Percentiles rank a stretch among this genome's conserved stretches.
These are phyloP conservation scores for Hemileia vastatrix DNA, from an alignment of 1,284 basidiomycete species.

Conservation along the genomic window DNA sequence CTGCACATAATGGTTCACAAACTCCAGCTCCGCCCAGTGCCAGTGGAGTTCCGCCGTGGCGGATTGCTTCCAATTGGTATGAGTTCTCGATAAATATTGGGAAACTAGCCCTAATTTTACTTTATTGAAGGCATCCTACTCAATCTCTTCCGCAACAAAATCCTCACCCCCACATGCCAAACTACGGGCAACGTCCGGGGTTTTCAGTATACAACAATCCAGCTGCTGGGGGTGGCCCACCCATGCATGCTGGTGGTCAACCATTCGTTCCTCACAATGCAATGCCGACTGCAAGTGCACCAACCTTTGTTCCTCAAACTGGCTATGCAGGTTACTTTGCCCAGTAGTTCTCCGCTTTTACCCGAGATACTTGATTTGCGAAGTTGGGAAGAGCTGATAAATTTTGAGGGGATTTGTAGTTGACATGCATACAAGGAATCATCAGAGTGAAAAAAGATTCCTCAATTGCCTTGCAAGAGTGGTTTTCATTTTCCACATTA, in stretches of 20 bases:
- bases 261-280: neutral
- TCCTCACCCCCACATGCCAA: slow-evolving; percentile 5
- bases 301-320: slow-evolving; percentile 17
- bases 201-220: too few relatives aligned
- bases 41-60: slow-evolving; percentile 14
- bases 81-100: neutral
- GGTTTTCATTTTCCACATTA: too few relatives aligned
- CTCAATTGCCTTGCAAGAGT: too few relatives aligned
- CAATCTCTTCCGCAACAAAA: slow-evolving; percentile 20
- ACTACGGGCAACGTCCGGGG: slow-evolving; percentile 20
- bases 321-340: slow-evolving; percentile 19
- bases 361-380: too few relatives aligned
- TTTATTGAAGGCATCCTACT: slow-evolving; percentile 19
- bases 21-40: slow-evolving; percentile 2
- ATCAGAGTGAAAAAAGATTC: too few relatives aligned
- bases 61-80: slow-evolving; percentile 20
- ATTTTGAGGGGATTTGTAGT: too few relatives aligned
- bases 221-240: too few relatives aligned
- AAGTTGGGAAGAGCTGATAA: too few relatives aligned
- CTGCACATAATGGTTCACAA: slow-evolving; percentile 8
- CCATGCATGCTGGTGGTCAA: neutral
- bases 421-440: too few relatives aligned
- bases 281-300: slow-evolving; percentile 7
- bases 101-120: neutral
- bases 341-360: slow-evolving; percentile 14